phyloP scores from a whole-genome alignment of 2,329 filamentous ascomycete genomes.

The Furcasterigmium furcatum region DNA sequence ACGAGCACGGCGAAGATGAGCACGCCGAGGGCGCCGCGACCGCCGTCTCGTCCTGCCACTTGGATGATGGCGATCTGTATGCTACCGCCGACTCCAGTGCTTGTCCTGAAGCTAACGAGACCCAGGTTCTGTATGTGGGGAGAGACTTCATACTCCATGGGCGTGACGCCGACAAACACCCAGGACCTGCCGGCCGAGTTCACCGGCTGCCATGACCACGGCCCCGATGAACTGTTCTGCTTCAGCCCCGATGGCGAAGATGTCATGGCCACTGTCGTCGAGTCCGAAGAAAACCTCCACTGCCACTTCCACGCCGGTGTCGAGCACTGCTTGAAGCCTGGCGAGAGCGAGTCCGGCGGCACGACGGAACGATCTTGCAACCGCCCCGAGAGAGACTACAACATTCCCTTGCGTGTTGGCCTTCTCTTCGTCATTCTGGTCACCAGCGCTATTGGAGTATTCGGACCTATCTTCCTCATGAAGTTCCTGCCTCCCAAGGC shows the following conservation, averaged over 20 bases:
- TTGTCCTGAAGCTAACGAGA: conserved; percentile 4
- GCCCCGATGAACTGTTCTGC: conserved; percentile 54
- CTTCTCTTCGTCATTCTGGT: conserved; percentile 69
- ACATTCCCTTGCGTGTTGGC: conserved; percentile 66
- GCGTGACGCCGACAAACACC: conserved; percentile 48
- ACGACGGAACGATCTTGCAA: conserved; percentile 35
- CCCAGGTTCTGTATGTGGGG: conserved; percentile 41
- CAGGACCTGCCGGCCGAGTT: conserved; percentile 56
- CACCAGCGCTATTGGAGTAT: conserved; percentile 66
- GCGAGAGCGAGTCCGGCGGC: conserved; percentile 33
- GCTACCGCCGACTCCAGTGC: conserved; percentile 8
- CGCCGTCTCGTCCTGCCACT: conserved; percentile 36
- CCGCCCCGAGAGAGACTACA: conserved; percentile 51
- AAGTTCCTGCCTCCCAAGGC: conserved; percentile 51
- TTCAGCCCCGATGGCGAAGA: conserved; percentile 57
- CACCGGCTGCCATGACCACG: conserved; percentile 64
- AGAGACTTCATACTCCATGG: conserved; percentile 37
- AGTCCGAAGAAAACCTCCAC: conserved; percentile 23
- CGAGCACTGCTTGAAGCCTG: conserved; percentile 38
- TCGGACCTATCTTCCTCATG: conserved; percentile 61
- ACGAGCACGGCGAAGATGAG: not conserved
- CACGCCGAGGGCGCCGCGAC: conserved; percentile 19
- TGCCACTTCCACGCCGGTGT: conserved; percentile 77
- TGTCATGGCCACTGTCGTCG: conserved; percentile 39
- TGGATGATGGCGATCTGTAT: conserved; percentile 36